A percentile compares a stretch with the other conserved stretches of the same genome.
These are phyloP conservation scores for Leishmania amazonensis DNA, from an alignment of 208 protist genomes.

Conservation along the genomic window DNA sequence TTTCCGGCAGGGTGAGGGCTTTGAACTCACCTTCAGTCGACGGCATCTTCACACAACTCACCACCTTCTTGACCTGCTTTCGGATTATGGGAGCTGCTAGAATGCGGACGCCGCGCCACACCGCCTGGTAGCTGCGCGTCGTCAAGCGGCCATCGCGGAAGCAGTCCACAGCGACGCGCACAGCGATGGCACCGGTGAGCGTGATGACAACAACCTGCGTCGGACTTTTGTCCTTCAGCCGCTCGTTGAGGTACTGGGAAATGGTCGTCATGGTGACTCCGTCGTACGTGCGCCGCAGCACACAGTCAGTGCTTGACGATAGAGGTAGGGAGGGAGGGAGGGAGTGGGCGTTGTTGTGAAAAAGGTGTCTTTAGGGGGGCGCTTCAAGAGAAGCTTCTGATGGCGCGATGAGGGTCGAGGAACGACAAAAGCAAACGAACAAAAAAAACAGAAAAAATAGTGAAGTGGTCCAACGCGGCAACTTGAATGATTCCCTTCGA, in stretches of 20 bases:
- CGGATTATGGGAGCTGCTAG: conserved; percentile 67
- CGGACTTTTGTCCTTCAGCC: conserved; percentile 51
- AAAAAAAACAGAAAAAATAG: conserved; percentile 20
- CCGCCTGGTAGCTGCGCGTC: conserved; percentile 51
- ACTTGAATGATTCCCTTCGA: background rate
- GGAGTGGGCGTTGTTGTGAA: background rate
- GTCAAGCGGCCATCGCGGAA: conserved; percentile 54
- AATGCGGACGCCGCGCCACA: conserved; percentile 60
- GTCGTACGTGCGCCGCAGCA: background rate
- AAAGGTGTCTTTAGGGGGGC: too few species aligned
- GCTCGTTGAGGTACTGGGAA: conserved; percentile 59
- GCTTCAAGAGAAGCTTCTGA: background rate
- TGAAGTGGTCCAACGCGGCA: background rate
- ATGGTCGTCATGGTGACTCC: conserved; percentile 41
- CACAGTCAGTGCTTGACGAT: background rate
- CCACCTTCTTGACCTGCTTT: conserved; percentile 41
- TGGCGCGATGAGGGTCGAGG: background rate
- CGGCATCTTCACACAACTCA: conserved; percentile 64
- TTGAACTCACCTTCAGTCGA: conserved; percentile 74
- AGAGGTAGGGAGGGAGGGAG: too few species aligned
- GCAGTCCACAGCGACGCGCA: conserved; percentile 45
- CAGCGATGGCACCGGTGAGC: conserved; percentile 31
- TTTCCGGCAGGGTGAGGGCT: conserved; percentile 53
- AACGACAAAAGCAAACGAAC: conserved; percentile 10
- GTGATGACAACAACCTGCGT: conserved; percentile 67